A percentile compares a stretch with the other conserved stretches of the same genome.
Evolutionary conservation across 306 rosid species (phyloP).

Genomic region (Quercus mongolica): DNA sequence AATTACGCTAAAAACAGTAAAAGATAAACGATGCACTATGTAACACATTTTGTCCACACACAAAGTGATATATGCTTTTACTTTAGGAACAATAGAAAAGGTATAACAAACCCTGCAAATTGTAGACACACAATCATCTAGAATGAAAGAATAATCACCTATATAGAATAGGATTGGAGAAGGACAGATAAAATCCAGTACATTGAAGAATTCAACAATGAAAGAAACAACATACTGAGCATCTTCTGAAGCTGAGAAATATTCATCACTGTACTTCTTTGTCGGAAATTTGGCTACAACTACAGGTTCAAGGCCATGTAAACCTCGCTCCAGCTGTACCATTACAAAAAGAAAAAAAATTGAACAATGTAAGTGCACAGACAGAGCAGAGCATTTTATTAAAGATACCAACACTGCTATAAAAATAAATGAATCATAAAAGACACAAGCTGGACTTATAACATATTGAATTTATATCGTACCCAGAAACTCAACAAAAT

Average conservation of each 20-base stretch:
- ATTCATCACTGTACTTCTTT: slow-evolving; percentile 75
- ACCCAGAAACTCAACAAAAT: neutral
- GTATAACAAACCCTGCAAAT: neutral
- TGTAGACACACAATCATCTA: neutral
- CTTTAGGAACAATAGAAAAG: neutral
- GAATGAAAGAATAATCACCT: neutral
- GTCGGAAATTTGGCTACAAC: slow-evolving; percentile 70
- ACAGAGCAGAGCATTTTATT: slow-evolving; percentile 20
- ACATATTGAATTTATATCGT: neutral
- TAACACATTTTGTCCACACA: neutral
- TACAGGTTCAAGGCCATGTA: slow-evolving; percentile 65
- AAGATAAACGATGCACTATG: neutral
- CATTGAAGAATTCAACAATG: slow-evolving; percentile 9
- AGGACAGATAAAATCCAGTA: neutral
- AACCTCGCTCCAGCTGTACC: slow-evolving; percentile 76
- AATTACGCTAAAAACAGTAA: neutral
- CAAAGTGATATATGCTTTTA: neutral
- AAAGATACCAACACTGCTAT: slow-evolving; percentile 14
- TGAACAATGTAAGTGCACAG: slow-evolving; percentile 15
- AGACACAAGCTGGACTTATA: neutral
- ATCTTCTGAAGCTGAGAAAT: slow-evolving; percentile 66
- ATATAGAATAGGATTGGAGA: neutral
- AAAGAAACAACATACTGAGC: slow-evolving; percentile 67
- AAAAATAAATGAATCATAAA: neutral
- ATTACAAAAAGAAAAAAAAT: neutral